Percentiles rank a stretch among this genome's conserved stretches.
These are phyloP conservation scores for Trichothecium roseum DNA, from an alignment of 2,329 filamentous ascomycete species.

Conservation along the genomic window DNA sequence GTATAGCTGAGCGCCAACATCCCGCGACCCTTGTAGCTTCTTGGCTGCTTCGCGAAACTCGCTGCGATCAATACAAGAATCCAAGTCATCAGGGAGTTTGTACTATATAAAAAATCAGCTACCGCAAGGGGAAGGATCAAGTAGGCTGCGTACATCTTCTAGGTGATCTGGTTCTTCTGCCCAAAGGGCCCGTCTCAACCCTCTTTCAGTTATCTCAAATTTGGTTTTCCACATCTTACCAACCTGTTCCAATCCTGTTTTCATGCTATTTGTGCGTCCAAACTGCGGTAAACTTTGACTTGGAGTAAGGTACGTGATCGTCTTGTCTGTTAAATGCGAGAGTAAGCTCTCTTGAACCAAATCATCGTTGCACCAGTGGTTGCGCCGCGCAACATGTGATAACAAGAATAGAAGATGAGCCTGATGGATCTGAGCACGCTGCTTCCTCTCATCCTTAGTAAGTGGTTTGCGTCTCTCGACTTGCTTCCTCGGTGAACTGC, in stretches of 20 bases:
- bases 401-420: slow-evolving; percentile 76
- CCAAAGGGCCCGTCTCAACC: slow-evolving; percentile 65
- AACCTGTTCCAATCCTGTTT: slow-evolving; percentile 65
- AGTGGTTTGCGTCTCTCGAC: slow-evolving; percentile 39
- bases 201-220: slow-evolving; percentile 62
- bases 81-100: slow-evolving; percentile 49
- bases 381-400: slow-evolving; percentile 65
- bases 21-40: slow-evolving; percentile 68
- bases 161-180: slow-evolving; percentile 54
- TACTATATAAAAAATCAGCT: slow-evolving; percentile 26
- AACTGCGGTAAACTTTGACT: slow-evolving; percentile 60
- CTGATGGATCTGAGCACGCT: slow-evolving; percentile 72
- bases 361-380: slow-evolving; percentile 78
- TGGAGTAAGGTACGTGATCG: slow-evolving; percentile 58
- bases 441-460: slow-evolving; percentile 40
- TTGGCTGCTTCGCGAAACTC: slow-evolving; percentile 67
- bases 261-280: slow-evolving; percentile 63
- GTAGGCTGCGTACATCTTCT: slow-evolving; percentile 34
- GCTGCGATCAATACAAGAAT: slow-evolving; percentile 55
- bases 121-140: not conserved
- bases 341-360: slow-evolving; percentile 57
- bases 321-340: slow-evolving; percentile 55
- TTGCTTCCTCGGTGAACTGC: slow-evolving; percentile 16
- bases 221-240: slow-evolving; percentile 56
- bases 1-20: slow-evolving; percentile 83